phyloP scores from a whole-genome alignment of 2,329 filamentous ascomycete genomes.

The Xylariaceae sp. region DNA sequence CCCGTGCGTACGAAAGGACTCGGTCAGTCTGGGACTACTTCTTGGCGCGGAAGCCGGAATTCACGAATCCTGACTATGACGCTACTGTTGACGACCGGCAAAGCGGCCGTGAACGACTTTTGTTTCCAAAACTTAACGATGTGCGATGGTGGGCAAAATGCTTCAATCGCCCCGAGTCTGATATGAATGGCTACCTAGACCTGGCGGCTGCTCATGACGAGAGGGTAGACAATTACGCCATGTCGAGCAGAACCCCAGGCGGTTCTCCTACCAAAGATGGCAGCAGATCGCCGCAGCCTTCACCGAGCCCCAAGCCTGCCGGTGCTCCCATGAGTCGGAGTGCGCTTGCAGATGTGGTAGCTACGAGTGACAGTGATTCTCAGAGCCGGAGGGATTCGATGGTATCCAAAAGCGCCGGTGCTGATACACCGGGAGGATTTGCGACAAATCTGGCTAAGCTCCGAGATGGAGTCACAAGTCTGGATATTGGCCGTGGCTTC shows the following conservation, averaged over 20 bases:
- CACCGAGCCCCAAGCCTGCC: constrained; percentile 37
- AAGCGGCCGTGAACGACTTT: constrained; percentile 72
- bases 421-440: constrained; percentile 42
- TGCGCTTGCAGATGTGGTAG: constrained; percentile 56
- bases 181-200: constrained; percentile 77
- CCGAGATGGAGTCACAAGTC: constrained; percentile 43
- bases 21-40: constrained; percentile 97
- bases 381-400: constrained; percentile 32
- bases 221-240: constrained; percentile 32
- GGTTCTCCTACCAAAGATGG: constrained; percentile 23
- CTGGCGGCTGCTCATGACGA: constrained; percentile 47
- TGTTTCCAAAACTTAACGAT: constrained; percentile 72
- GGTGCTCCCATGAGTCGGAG: constrained; percentile 42
- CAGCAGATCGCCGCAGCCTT: constrained; percentile 28
- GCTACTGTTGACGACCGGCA: constrained; percentile 68
- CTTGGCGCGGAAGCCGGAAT: constrained; percentile 71
- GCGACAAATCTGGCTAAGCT: constrained; percentile 36
- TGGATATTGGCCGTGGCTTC: constrained; percentile 46
- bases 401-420: constrained; percentile 40
- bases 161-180: constrained; percentile 79
- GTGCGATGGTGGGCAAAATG: constrained; percentile 91
- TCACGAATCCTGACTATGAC: constrained; percentile 77
- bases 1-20: constrained; percentile 63
- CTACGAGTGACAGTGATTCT: constrained; percentile 48
- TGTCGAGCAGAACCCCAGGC: constrained; percentile 20